These are phyloP conservation scores for Tylopilus vinaceipallidus DNA, from an alignment of 768 basidiomycete genomes.

Conservation along the genomic window DNA sequence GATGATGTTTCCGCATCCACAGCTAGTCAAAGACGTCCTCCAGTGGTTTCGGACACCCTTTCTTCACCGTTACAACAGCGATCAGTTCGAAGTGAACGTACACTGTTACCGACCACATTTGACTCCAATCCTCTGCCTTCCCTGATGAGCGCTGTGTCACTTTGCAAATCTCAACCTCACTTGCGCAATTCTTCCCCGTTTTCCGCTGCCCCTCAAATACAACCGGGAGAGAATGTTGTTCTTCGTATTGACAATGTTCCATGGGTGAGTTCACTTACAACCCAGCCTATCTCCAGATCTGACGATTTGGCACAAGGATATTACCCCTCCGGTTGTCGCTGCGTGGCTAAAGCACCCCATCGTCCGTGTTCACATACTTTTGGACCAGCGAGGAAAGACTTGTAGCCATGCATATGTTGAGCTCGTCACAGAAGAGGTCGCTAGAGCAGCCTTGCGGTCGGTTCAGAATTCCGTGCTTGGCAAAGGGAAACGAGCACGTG, in stretches of 20 bases:
- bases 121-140: slow-evolving; percentile 28
- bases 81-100: slow-evolving; percentile 23
- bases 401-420: slow-evolving; percentile 84
- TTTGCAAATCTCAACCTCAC: slow-evolving; percentile 27
- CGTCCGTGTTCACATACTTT: slow-evolving; percentile 67
- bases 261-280: slow-evolving; percentile 55
- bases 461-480: slow-evolving; percentile 59
- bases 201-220: slow-evolving; percentile 8
- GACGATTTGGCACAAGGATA: slow-evolving; percentile 52
- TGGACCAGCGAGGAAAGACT: slow-evolving; percentile 82
- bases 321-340: slow-evolving; percentile 71
- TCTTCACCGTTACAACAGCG: slow-evolving; percentile 27
- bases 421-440: slow-evolving; percentile 56
- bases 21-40: slow-evolving; percentile 10
- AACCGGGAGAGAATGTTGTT: slow-evolving; percentile 48
- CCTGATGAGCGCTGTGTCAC: slow-evolving; percentile 33
- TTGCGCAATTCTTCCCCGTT: slow-evolving; percentile 14
- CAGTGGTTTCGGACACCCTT: slow-evolving; percentile 11
- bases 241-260: slow-evolving; percentile 87
- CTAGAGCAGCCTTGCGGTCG: slow-evolving; percentile 65
- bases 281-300: neutral
- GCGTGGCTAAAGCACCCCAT: slow-evolving; percentile 69
- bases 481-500: slow-evolving; percentile 72
- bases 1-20: slow-evolving; percentile 24
- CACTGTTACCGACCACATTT: slow-evolving; percentile 29